Conservation (phyloP, 2,329 filamentous ascomycete genomes). For the Colletotrichum eremochloae region DNA sequence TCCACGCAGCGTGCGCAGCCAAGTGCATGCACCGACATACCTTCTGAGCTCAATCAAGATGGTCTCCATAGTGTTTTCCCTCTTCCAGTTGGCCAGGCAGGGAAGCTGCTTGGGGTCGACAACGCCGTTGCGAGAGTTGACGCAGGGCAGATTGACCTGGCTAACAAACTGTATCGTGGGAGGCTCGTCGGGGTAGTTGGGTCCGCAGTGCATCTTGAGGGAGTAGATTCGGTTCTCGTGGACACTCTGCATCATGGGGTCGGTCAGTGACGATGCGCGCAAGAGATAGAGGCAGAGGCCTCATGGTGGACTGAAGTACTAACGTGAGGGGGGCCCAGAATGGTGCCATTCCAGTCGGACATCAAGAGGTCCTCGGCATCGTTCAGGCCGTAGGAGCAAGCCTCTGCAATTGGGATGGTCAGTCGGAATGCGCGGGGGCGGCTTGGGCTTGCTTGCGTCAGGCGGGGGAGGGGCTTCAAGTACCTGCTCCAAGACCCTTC, state of each 20-base stretch:
- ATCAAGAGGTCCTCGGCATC: conserved; percentile 95
- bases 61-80: conserved; percentile 95
- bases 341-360: conserved; percentile 99
- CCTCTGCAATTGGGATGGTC: conserved; percentile 70
- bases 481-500: conserved; percentile 94
- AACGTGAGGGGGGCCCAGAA: conserved; percentile 96
- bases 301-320: conserved; percentile 51
- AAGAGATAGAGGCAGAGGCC: background rate
- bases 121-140: conserved; percentile 83
- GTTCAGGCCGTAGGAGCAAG: conserved; percentile 95
- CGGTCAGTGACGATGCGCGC: conserved; percentile 26
- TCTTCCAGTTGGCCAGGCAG: conserved; percentile 90
- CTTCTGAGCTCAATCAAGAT: conserved; percentile 88
- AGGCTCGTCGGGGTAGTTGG: conserved; percentile 88
- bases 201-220: conserved; percentile 94
- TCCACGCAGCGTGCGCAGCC: background rate
- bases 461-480: conserved; percentile 44
- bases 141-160: conserved; percentile 96
- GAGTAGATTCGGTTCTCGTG: conserved; percentile 99
- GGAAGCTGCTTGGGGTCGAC: conserved; percentile 88
- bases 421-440: conserved; percentile 22
- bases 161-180: conserved; percentile 93
- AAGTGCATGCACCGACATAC: conserved; percentile 57
- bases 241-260: conserved; percentile 73
- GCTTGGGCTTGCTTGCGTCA: conserved; percentile 3